Evolutionary conservation across 768 basidiomycete genomes (phyloP).

Genomic region (Mycena haematopus): DNA sequence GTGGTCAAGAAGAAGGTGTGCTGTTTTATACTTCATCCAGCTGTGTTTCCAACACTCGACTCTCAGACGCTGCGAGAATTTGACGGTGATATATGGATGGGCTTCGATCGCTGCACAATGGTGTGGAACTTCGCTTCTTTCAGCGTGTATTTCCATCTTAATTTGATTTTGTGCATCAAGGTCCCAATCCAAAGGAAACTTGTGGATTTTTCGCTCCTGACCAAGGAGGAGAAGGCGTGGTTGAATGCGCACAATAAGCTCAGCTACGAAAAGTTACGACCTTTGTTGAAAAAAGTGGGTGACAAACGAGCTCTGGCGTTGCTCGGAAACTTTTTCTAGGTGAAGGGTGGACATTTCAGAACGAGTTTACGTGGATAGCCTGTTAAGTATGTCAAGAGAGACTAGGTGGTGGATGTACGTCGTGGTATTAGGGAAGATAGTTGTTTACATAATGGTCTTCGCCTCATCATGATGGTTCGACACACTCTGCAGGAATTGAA

Average conservation of each 20-base stretch:
- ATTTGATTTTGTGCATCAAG: background rate
- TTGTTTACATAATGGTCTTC: too few species aligned
- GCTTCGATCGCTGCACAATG: constrained; percentile 72
- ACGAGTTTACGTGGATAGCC: too few species aligned
- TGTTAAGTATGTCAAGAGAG: too few species aligned
- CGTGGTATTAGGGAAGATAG: too few species aligned
- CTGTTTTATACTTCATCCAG: background rate
- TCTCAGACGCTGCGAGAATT: constrained; percentile 49
- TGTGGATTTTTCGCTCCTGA: constrained; percentile 63
- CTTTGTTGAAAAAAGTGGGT: constrained; percentile 24
- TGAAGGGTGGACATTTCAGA: background rate
- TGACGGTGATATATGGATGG: constrained; percentile 62
- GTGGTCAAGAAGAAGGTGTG: constrained; percentile 26
- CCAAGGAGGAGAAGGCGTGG: constrained; percentile 68
- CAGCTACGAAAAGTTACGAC: constrained; percentile 25
- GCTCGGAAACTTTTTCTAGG: constrained; percentile 28
- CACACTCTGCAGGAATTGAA: constrained; percentile 30
- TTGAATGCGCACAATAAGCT: constrained; percentile 47
- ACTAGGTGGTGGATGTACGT: too few species aligned
- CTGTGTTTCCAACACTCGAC: constrained; percentile 40
- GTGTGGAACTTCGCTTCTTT: constrained; percentile 37
- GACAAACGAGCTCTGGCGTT: constrained; percentile 24
- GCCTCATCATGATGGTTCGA: constrained; percentile 11
- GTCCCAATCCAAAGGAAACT: constrained; percentile 73
- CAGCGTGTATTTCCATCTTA: background rate